Evolutionary conservation across 129 eudicot genomes (phyloP), one percentile per base, ranked within the genome.

Genomic region (Tanacetum coccineum): DNA sequence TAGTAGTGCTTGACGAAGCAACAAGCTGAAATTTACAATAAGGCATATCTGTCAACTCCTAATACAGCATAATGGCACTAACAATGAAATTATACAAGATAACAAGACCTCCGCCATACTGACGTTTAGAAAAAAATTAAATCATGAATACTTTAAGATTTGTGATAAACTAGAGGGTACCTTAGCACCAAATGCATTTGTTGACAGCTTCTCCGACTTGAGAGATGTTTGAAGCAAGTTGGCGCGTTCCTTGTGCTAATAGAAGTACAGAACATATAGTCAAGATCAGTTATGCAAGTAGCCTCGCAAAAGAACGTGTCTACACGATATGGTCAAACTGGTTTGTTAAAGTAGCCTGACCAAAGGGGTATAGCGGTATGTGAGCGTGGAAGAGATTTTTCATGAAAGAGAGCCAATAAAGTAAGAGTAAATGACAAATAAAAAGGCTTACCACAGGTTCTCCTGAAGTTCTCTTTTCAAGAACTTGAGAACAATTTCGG

Each of bases 181-280:
- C 95, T 87, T 90, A 36, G 63, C 73, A 47, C 66, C 81, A 82
- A 90, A 90, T 40, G 83, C 68, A 72, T 84, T 83, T 51, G 56
- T 58, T 62, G 83, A 80, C 39, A 76, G 87, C 73, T 70, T 90
- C 75, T 76, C 81, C 21, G 79, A 78, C 52, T 36, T 53, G 21
- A 78, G 64, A 45, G 79, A 70, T 59, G 47, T 75, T 80, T 72
- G 83, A 59, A 72, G 73, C 66, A 77, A 61, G 75, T 49, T 76
- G 44, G 70, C 79, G 42, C 39, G 79, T 66, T 77, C 70, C 67
- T 70, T 72, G 45, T 57, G 75, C 81, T 80, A 84, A 57, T 36
- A 6, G 42, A 36, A 36, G 42, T 36, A 36, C n/a, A 71, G 74
- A 62, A 76, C 48, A 71, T 30, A 73, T 19, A 49, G 51, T 71